Percentiles rank a stretch among this genome's conserved stretches.
Evolutionary conservation across 805 yeast genomes (phyloP).

Genomic region (Kodamaea laetipori): DNA sequence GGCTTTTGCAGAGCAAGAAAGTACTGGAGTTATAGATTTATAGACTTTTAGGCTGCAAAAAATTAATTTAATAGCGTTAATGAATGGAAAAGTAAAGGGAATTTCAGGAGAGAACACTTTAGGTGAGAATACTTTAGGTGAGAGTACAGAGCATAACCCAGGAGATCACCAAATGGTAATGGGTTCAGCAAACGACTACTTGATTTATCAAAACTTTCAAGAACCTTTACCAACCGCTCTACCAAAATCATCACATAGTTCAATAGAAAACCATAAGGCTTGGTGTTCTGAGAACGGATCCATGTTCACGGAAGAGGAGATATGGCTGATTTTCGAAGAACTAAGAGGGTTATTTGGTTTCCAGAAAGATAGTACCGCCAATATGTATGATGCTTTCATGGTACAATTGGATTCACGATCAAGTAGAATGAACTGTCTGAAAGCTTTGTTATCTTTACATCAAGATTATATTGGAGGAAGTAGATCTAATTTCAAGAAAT

Average conservation of each 20-base stretch:
- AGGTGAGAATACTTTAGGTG: too few relatives aligned
- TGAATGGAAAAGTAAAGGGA: too few relatives aligned
- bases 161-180: too few relatives aligned
- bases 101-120: conserved; percentile 1
- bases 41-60: conserved; percentile 4
- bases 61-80: neutral
- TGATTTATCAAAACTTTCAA: conserved; percentile 3
- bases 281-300: conserved; percentile 21
- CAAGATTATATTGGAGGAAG: conserved; percentile 93
- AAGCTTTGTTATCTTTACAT: conserved; percentile 76
- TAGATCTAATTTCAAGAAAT: conserved; percentile 80
- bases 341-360: conserved; percentile 75
- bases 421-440: conserved; percentile 69
- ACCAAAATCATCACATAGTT: neutral
- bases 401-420: conserved; percentile 83
- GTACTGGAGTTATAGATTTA: too few relatives aligned
- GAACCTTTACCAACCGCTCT: conserved; percentile 6
- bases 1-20: neutral
- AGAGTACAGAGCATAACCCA: too few relatives aligned
- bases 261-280: conserved; percentile 11
- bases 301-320: conserved; percentile 43
- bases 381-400: conserved; percentile 82
- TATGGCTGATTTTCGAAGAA: conserved; percentile 59
- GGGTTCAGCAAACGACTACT: conserved; percentile 2
- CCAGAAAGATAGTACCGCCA: conserved; percentile 73